Percentiles rank a stretch among this genome's conserved stretches.
phyloP scores from a whole-genome alignment of 2,329 filamentous ascomycete species.

The Colletotrichum kahawae region DNA sequence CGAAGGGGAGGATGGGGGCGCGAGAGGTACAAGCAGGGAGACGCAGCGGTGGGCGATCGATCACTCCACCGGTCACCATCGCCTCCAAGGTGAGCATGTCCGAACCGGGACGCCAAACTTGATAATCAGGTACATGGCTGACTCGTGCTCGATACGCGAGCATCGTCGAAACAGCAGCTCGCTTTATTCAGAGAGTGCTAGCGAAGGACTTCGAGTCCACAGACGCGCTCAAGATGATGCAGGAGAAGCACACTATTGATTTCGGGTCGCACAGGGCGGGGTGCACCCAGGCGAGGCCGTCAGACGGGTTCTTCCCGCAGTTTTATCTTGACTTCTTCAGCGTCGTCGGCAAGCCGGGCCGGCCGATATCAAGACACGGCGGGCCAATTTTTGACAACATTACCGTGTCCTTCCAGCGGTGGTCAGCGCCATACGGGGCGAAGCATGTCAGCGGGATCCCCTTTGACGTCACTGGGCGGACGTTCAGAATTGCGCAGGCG shows the following conservation, averaged over 20 bases:
- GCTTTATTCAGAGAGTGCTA: background rate
- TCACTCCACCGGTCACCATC: too few relatives aligned
- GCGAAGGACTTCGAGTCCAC: background rate
- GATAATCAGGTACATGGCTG: too few relatives aligned
- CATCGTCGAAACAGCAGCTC: background rate
- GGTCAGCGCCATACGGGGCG: background rate
- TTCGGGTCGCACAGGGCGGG: background rate
- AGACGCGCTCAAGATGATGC: background rate
- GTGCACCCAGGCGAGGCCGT: background rate
- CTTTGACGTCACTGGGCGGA: background rate
- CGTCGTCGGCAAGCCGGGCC: background rate
- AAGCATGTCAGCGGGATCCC: background rate
- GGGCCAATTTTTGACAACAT: background rate
- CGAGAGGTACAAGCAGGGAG: too few relatives aligned
- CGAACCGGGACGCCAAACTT: too few relatives aligned
- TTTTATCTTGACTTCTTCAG: slow-evolving; percentile 4
- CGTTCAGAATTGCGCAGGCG: background rate
- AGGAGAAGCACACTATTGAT: background rate
- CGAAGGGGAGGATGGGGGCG: too few relatives aligned
- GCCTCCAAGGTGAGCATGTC: too few relatives aligned
- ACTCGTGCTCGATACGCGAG: too few relatives aligned
- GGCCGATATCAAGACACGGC: background rate
- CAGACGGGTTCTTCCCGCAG: background rate
- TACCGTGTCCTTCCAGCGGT: background rate
- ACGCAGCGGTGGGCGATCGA: too few relatives aligned